These are phyloP conservation scores for Gossypium gossypioides DNA, from an alignment of 441 rosid genomes.

Conservation along the genomic window DNA sequence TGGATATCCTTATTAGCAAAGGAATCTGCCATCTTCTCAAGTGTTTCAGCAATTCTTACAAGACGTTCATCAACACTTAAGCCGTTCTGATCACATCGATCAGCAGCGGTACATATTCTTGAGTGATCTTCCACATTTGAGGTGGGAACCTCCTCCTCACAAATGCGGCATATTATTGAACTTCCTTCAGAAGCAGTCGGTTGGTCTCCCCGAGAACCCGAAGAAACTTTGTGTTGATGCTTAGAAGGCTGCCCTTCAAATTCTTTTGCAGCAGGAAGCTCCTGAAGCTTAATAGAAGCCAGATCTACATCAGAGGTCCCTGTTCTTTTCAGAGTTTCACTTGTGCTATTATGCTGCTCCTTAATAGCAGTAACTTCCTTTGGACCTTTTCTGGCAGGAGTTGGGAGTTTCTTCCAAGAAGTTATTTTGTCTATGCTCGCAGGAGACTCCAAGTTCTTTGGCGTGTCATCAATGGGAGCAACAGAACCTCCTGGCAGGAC, in stretches of 20 bases:
- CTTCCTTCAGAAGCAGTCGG: slow-evolving; percentile 53
- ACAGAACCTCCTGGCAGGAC: slow-evolving; percentile 30
- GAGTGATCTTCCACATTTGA: slow-evolving; percentile 85
- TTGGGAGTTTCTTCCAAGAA: slow-evolving; percentile 83
- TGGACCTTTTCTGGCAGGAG: slow-evolving; percentile 48
- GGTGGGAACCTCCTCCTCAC: slow-evolving; percentile 94
- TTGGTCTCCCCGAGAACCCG: slow-evolving; percentile 93
- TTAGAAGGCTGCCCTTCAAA: slow-evolving; percentile 50
- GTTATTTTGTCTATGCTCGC: slow-evolving; percentile 59
- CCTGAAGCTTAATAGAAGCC: slow-evolving; percentile 34
- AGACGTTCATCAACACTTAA: slow-evolving; percentile 80
- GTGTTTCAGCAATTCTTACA: slow-evolving; percentile 69
- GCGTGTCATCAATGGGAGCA: slow-evolving; percentile 31
- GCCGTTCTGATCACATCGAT: slow-evolving; percentile 83
- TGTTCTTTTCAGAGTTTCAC: slow-evolving; percentile 37
- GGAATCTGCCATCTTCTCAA: slow-evolving; percentile 78
- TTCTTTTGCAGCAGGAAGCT: slow-evolving; percentile 46
- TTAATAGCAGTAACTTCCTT: slow-evolving; percentile 45
- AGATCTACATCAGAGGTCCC: slow-evolving; percentile 38
- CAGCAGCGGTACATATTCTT: slow-evolving; percentile 85
- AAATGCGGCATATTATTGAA: slow-evolving; percentile 91
- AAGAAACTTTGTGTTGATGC: slow-evolving; percentile 75
- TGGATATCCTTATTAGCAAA: slow-evolving; percentile 65
- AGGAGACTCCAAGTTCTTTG: slow-evolving; percentile 56
- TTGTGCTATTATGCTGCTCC: slow-evolving; percentile 46